A percentile compares a stretch with the other conserved stretches of the same genome.
Evolutionary conservation across 345 rosid genomes (phyloP).

Genomic region (Moricandia moricandioides): DNA sequence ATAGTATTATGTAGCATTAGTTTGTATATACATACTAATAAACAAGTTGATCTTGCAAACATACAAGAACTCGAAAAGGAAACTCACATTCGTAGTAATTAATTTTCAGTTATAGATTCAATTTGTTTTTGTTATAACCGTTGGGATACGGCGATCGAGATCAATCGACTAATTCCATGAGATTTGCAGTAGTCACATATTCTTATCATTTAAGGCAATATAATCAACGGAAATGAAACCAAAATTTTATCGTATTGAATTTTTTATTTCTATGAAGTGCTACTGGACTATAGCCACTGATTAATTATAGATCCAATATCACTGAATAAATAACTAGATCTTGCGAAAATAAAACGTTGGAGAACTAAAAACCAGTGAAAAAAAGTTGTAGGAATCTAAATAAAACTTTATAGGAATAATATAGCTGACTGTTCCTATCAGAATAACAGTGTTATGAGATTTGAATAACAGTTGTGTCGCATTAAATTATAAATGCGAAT

Average conservation of each 20-base stretch:
- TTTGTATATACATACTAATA: neutral
- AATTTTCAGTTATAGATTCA: neutral
- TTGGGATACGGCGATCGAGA: too few relatives aligned
- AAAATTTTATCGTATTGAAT: too few relatives aligned
- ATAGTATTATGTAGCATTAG: neutral
- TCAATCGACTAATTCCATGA: too few relatives aligned
- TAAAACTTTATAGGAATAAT: neutral
- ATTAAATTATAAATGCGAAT: constrained; percentile 17
- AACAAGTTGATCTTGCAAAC: neutral
- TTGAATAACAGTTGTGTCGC: neutral
- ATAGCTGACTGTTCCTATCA: neutral
- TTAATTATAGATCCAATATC: neutral
- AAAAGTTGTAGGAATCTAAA: neutral
- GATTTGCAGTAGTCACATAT: too few relatives aligned
- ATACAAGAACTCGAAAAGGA: neutral
- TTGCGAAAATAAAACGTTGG: neutral
- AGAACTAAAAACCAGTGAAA: neutral
- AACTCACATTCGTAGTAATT: too few relatives aligned
- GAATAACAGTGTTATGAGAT: neutral
- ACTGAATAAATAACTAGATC: neutral
- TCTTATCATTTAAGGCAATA: too few relatives aligned
- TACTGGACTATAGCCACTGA: too few relatives aligned
- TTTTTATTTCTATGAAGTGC: too few relatives aligned
- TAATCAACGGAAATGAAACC: too few relatives aligned
- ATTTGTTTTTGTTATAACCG: too few relatives aligned